Evolutionary conservation across 2,329 filamentous ascomycete genomes (phyloP).

Genomic region (Fusarium equiseti): DNA sequence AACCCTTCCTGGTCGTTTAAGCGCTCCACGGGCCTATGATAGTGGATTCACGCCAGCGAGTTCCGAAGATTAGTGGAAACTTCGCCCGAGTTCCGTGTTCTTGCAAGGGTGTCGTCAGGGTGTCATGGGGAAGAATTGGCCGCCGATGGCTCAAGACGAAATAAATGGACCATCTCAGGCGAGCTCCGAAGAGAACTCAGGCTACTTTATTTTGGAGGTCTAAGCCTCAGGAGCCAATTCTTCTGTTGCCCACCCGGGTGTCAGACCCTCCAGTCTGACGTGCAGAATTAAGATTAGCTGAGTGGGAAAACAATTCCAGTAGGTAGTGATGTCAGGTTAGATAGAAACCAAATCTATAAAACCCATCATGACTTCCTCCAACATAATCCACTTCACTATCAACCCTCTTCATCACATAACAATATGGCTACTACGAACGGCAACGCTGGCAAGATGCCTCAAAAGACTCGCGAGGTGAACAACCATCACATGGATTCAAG

Average conservation of each 20-base stretch:
- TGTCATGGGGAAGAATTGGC: too few relatives aligned
- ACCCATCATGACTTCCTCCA: neutral
- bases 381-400: too few relatives aligned
- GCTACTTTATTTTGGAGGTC: too few relatives aligned
- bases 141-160: too few relatives aligned
- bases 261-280: neutral
- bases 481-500: slow-evolving; percentile 26
- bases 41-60: neutral
- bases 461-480: slow-evolving; percentile 18
- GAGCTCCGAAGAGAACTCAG: too few relatives aligned
- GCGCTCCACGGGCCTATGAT: neutral
- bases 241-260: neutral
- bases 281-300: too few relatives aligned
- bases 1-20: neutral
- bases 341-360: neutral
- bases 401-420: neutral
- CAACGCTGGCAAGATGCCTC: neutral
- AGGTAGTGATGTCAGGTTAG: neutral
- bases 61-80: neutral
- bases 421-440: neutral
- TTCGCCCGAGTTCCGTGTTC: neutral
- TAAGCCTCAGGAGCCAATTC: too few relatives aligned
- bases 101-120: neutral
- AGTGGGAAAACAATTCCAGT: neutral
- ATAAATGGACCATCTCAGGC: too few relatives aligned